A percentile compares a stretch with the other conserved stretches of the same genome.
Evolutionary conservation across 2,329 filamentous ascomycete genomes (phyloP).

Genomic region (Fusarium protoensiforme): DNA sequence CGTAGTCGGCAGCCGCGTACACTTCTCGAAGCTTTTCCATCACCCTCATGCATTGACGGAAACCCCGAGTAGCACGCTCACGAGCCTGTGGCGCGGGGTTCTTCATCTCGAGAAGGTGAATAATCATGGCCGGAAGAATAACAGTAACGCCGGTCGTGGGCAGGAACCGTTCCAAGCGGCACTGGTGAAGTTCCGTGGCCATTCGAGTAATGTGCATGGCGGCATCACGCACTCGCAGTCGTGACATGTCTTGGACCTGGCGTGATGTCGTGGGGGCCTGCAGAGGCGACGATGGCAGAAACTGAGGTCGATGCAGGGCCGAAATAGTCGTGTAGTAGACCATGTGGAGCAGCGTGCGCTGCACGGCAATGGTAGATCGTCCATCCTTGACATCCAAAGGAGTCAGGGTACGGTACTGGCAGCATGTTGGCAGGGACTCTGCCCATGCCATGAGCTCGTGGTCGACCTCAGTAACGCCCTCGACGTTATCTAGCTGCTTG

Average conservation of each 20-base stretch:
- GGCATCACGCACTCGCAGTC: slow-evolving; percentile 83
- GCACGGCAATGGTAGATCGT: slow-evolving; percentile 70
- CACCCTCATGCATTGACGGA: slow-evolving; percentile 92
- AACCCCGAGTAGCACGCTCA: slow-evolving; percentile 79
- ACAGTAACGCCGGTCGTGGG: slow-evolving; percentile 93
- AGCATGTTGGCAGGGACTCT: slow-evolving; percentile 75
- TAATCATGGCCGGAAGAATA: slow-evolving; percentile 91
- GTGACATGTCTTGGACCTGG: slow-evolving; percentile 84
- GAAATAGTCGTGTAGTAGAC: slow-evolving; percentile 93
- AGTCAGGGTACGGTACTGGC: slow-evolving; percentile 71
- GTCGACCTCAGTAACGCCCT: slow-evolving; percentile 83
- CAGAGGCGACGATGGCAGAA: slow-evolving; percentile 77
- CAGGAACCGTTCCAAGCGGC: slow-evolving; percentile 80
- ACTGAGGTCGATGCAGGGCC: slow-evolving; percentile 90
- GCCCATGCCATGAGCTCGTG: slow-evolving; percentile 83
- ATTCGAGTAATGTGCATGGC: slow-evolving; percentile 88
- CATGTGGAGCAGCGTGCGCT: slow-evolving; percentile 91
- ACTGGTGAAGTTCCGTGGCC: slow-evolving; percentile 78
- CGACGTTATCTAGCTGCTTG: slow-evolving; percentile 83
- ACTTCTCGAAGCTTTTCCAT: slow-evolving; percentile 89
- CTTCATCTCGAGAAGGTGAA: slow-evolving; percentile 93
- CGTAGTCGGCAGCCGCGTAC: slow-evolving; percentile 94
- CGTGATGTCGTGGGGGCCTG: slow-evolving; percentile 65
- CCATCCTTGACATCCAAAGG: slow-evolving; percentile 69
- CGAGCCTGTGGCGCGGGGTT: slow-evolving; percentile 78